phyloP scores from a whole-genome alignment of 768 basidiomycete genomes.

The Boletus tylopilopsis region DNA sequence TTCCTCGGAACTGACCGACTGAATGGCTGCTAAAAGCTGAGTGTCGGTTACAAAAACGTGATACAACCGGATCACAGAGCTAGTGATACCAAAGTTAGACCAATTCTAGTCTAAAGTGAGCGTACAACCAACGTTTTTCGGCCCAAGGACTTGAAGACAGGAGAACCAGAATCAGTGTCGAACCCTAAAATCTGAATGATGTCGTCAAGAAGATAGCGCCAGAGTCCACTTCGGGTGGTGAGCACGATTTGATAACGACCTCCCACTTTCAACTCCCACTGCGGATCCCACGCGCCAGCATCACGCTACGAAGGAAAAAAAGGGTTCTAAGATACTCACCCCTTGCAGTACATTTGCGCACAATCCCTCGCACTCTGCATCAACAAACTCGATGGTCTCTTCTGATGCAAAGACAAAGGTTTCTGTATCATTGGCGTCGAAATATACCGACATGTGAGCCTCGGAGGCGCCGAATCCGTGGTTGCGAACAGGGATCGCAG shows the following conservation, averaged over 20 bases:
- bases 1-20: slow-evolving; percentile 2
- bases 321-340: not conserved
- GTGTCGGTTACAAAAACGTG: slow-evolving; percentile 1
- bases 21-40: slow-evolving; percentile 3
- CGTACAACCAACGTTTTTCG: slow-evolving; percentile 6
- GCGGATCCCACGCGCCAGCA: not conserved
- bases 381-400: slow-evolving; percentile 9
- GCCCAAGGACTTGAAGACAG: slow-evolving; percentile 9
- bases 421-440: slow-evolving; percentile 3
- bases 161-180: slow-evolving; percentile 4
- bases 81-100: not conserved
- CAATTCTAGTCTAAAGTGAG: too few relatives aligned
- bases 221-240: slow-evolving; percentile 16
- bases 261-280: slow-evolving; percentile 12
- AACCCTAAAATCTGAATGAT: slow-evolving; percentile 15
- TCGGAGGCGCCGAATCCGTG: slow-evolving; percentile 12
- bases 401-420: slow-evolving; percentile 6
- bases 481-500: slow-evolving; percentile 4
- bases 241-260: slow-evolving; percentile 6
- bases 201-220: slow-evolving; percentile 16
- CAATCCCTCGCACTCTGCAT: not conserved
- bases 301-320: not conserved
- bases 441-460: slow-evolving; percentile 1
- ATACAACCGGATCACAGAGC: slow-evolving; percentile 3
- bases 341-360: slow-evolving; percentile 1